Conservation (phyloP, 148 eudicot species). For the Rhododendron vialii region DNA sequence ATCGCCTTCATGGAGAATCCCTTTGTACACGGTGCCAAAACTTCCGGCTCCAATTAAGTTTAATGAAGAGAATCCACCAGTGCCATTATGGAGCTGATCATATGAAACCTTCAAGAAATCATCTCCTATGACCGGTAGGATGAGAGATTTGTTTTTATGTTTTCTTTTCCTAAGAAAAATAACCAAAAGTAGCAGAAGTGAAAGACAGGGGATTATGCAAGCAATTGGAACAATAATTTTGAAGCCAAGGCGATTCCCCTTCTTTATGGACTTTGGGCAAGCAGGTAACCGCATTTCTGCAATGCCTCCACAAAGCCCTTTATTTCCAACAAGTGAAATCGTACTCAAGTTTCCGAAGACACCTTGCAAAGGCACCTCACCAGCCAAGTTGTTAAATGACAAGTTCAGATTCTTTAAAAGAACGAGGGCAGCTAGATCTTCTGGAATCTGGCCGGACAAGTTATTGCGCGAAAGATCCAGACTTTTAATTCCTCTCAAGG, state of each 20-base stretch:
- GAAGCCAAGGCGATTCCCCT: neutral
- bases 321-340: neutral
- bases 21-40: neutral
- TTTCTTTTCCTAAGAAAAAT: neutral
- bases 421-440: neutral
- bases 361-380: conserved; percentile 3
- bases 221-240: neutral
- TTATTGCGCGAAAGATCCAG: neutral
- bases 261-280: neutral
- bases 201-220: neutral
- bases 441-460: conserved; percentile 2
- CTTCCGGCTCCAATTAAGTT: neutral
- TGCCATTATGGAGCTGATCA: neutral
- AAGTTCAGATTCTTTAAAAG: conserved; percentile 2
- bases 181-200: neutral
- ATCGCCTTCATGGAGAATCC: neutral
- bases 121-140: neutral
- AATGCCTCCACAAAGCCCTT: conserved; percentile 5
- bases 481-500: neutral
- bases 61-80: neutral
- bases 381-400: neutral
- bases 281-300: neutral
- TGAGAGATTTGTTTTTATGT: neutral
- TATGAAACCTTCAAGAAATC: neutral
- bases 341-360: neutral